These are phyloP conservation scores for Pyrus hybrid DNA, from an alignment of 331 rosid species.

Conservation along the genomic window DNA sequence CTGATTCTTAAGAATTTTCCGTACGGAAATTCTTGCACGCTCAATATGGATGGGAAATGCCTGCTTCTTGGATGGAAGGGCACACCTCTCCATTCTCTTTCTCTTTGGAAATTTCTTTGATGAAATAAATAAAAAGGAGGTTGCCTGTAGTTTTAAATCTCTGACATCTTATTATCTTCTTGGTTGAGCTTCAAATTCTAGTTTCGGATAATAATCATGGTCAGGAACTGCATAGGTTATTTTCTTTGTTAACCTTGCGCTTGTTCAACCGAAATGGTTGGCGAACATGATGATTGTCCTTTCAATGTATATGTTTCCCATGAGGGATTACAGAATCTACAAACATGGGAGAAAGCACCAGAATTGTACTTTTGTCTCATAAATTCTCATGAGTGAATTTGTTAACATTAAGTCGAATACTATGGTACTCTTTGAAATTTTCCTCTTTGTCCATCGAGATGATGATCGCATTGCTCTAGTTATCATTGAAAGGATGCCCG, in stretches of 20 bases:
- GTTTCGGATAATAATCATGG: neutral
- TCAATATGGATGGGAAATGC: slow-evolving; percentile 37
- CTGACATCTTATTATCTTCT: neutral
- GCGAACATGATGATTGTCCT: neutral
- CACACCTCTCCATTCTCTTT: slow-evolving; percentile 50
- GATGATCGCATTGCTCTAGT: neutral
- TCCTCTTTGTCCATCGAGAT: neutral
- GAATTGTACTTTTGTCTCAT: neutral
- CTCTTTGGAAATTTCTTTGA: slow-evolving; percentile 49
- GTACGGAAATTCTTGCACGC: slow-evolving; percentile 33
- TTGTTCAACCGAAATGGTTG: neutral
- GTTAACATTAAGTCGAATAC: neutral
- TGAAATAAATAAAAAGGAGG: neutral
- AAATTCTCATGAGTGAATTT: neutral
- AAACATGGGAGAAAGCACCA: neutral
- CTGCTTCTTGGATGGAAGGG: slow-evolving; percentile 67
- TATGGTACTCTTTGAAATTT: neutral
- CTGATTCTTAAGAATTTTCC: slow-evolving; percentile 35
- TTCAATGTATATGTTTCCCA: no score
- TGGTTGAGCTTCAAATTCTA: neutral
- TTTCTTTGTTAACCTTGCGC: neutral
- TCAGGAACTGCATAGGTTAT: neutral
- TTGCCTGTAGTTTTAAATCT: neutral
- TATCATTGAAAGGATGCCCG: neutral
- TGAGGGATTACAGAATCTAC: no score